Conservation (phyloP, 371 early-diverging fungal genomes). For the Mortierella sp. region DNA sequence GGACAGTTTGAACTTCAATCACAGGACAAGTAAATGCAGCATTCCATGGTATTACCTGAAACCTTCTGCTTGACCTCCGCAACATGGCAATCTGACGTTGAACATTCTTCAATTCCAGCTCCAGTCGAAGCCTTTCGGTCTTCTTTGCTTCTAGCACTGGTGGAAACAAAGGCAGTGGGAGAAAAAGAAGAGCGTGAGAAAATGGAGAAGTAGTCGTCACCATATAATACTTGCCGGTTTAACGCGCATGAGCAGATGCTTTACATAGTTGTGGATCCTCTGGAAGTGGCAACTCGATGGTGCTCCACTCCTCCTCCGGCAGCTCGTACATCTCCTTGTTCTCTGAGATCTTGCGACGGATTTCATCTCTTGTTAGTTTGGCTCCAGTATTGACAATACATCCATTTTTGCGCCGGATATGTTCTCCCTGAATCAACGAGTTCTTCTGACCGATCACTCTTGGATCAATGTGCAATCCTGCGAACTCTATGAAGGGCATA, state of each 20-base stretch:
- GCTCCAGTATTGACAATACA: constrained; percentile 91
- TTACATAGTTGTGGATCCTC: constrained; percentile 58
- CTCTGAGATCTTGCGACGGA: constrained; percentile 68
- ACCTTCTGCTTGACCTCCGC: constrained; percentile 37
- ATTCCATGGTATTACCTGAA: constrained; percentile 12
- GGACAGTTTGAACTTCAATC: background rate
- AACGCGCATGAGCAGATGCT: too few species aligned
- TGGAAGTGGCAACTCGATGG: constrained; percentile 72
- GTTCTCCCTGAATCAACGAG: constrained; percentile 79
- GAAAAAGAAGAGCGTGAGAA: background rate
- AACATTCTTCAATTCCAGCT: constrained; percentile 61
- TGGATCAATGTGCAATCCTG: constrained; percentile 90
- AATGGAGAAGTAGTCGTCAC: too few species aligned
- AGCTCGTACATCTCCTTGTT: constrained; percentile 84
- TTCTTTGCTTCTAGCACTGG: constrained; percentile 65
- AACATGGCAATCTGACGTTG: constrained; percentile 55
- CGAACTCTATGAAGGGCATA: constrained; percentile 73
- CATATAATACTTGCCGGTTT: too few species aligned
- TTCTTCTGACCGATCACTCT: constrained; percentile 84
- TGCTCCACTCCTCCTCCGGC: constrained; percentile 71
- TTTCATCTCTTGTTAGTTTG: constrained; percentile 81
- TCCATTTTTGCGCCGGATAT: constrained; percentile 89
- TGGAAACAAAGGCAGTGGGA: background rate
- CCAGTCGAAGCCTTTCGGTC: constrained; percentile 61
- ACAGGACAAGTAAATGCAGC: background rate